Evolutionary conservation across 2,329 filamentous ascomycete species (phyloP), one percentile per base, ranked within the genome.

Genomic region (Penicillium fuscoglaucum): DNA sequence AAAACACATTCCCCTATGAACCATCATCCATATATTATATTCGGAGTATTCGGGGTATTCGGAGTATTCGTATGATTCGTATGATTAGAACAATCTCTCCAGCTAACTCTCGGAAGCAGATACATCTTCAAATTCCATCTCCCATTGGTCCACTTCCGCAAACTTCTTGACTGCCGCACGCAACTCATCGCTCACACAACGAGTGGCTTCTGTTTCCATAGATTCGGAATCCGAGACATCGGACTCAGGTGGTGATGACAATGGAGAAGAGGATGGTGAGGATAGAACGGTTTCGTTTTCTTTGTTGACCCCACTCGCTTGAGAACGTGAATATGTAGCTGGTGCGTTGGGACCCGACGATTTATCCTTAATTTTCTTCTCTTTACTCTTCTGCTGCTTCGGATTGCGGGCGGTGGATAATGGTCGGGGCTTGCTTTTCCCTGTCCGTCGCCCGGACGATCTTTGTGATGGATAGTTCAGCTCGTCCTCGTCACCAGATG

Each of bases 81-180:
- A 10, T 15, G 17, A 12, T 43, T 15, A 17, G 33, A 17, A 35
- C 33, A 19, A 47, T 33, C 15, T 35, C 46, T 26, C 46, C 35
- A 28, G 60, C 63, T 53, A 70, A 63, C 35, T 67, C 41, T 65
- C 69, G 21, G 66, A 64, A 17, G 54, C 59, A 48, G 66, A 64
- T 3, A 78, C 72, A 53, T 78, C 76, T 59, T 78, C 76, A 68
- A 77, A 78, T 29, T 78, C 76, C 70, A 78, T 76, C 57, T 75
- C 49, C 76, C 76, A 78, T 59, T 71, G 62, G 60, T 78, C 76
- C 44, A 78, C 66, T 59, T 78, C 76, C 0, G 72, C 72, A 65
- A 78, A 78, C 43, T 77, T 78, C 59, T 66, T 65, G 29, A 70
- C 70, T 50, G 74, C 72, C 17, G 63, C 57, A 24, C 68, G 67